Percentiles rank a stretch among this genome's conserved stretches.
Evolutionary conservation across 2,329 filamentous ascomycete genomes (phyloP).

Genomic region (Mariannaea elegans): DNA sequence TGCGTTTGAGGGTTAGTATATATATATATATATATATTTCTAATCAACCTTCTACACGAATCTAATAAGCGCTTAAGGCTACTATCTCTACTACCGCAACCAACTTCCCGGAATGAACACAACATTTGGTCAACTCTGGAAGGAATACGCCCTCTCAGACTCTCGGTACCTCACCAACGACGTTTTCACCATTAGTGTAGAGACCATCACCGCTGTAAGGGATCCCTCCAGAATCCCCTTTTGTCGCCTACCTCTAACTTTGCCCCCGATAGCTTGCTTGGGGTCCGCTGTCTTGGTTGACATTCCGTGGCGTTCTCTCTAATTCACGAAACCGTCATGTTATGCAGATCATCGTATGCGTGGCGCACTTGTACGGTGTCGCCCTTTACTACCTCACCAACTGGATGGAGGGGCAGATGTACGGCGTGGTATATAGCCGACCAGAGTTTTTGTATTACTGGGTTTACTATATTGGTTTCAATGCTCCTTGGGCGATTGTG

Average conservation of each 20-base stretch:
- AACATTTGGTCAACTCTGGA: conserved; percentile 88
- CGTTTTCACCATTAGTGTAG: conserved; percentile 86
- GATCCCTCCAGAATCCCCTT: neutral
- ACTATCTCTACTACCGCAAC: conserved; percentile 77
- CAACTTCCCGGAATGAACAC: conserved; percentile 73
- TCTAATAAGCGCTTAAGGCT: conserved; percentile 58
- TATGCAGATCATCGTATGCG: conserved; percentile 60
- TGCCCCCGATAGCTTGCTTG: conserved; percentile 55
- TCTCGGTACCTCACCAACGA: conserved; percentile 86
- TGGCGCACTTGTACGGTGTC: conserved; percentile 69
- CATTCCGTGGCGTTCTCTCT: conserved; percentile 55
- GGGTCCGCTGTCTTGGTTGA: conserved; percentile 66
- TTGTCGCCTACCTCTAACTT: neutral
- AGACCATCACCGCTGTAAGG: conserved; percentile 80
- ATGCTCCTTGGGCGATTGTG: conserved; percentile 67
- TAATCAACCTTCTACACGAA: neutral
- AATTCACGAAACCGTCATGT: conserved; percentile 58
- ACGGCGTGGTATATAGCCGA: conserved; percentile 61
- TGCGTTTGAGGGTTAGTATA: conserved; percentile 76
- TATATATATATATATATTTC: neutral
- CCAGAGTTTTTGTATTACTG: conserved; percentile 70
- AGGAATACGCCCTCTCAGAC: conserved; percentile 89
- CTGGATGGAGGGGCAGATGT: conserved; percentile 55
- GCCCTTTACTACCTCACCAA: conserved; percentile 69
- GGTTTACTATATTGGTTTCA: conserved; percentile 70